Evolutionary conservation across 345 rosid species (phyloP), one percentile per base, ranked within the genome.

Genomic region (Syzygium jambos): DNA sequence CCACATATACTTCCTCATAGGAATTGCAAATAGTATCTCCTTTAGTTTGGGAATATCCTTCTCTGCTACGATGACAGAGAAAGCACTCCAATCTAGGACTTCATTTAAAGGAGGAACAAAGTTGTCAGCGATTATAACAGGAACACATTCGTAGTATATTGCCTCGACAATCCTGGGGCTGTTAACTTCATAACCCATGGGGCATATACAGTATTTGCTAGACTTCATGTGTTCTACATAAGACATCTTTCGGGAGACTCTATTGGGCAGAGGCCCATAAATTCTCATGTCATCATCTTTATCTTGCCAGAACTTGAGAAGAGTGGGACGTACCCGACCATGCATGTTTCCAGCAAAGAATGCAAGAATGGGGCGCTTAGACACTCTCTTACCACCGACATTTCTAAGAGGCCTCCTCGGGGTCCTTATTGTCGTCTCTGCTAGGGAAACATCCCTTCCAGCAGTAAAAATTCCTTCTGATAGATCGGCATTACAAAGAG

Each of bases 141-240:
- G 98, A 46, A 97, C 95, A 29, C 99, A 97, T 85, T 97, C 99
- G 73, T 96, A 97, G 91, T 95, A 95, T 88, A 97, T 93, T 51
- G 99, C 95, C 91, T 97, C 98, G 0, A 96, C 96, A 55, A 97
- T 95, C 87, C 98, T 86, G 11, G 99, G 99, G 90, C 99, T 95
- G 93, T 96, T 97, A 86, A 96, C 99, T 91, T 97, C 98, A 89
- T 91, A 93, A 3, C 98, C 99, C 98, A 93, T 95, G 23, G 98
- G 98, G 89, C 99, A 97, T 83, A 95, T 57, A 86, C 99, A 97
- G 85, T 88, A 97, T 87, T 90, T 95, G 86, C 98, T 97, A 23
- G 96, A 93, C 86, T 95, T 96, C 99, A 97, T 97, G 89, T 96
- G 99, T 52, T 94, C 95, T 78, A 97, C 93, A 68, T 95, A 96